Conservation (phyloP, 768 basidiomycete genomes). For the Cyathus striatus region DNA sequence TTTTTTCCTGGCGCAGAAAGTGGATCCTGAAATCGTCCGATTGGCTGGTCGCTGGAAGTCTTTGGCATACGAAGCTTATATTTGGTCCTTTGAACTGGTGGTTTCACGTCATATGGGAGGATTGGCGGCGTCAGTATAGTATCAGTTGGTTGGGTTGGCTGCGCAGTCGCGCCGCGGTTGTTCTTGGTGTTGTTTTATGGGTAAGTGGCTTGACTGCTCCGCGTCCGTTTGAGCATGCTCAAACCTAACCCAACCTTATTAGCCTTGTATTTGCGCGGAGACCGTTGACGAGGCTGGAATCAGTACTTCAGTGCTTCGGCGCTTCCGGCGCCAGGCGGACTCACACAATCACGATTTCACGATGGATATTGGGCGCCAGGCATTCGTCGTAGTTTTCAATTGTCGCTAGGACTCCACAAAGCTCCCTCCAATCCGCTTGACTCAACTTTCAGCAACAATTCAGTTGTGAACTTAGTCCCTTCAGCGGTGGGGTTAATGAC, state of each 20-base stretch:
- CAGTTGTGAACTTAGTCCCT: no score
- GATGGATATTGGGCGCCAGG: no score
- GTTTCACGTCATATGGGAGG: conserved; percentile 13
- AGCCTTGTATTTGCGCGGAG: no score
- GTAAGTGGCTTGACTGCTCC: not conserved
- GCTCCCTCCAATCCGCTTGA: no score
- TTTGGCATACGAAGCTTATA: conserved; percentile 31
- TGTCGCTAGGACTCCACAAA: no score
- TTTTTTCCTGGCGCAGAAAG: conserved; percentile 21
- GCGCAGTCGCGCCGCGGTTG: not conserved
- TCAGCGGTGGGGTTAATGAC: no score
- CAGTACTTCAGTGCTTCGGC: no score
- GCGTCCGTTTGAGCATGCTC: not conserved
- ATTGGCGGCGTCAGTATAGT: not conserved
- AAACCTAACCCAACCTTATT: not conserved
- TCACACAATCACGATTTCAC: no score
- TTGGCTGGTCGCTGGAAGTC: conserved; percentile 32
- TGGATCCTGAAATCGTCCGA: conserved; percentile 27
- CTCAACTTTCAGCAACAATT: no score
- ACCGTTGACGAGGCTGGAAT: no score
- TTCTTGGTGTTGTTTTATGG: not conserved
- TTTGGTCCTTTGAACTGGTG: conserved; percentile 29
- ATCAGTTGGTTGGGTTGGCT: not conserved
- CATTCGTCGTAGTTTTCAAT: no score
- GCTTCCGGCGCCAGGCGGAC: no score